A percentile compares a stretch with the other conserved stretches of the same genome.
Evolutionary conservation across 2,329 filamentous ascomycete species (phyloP).

Genomic region (Trichoderma endophyticum): DNA sequence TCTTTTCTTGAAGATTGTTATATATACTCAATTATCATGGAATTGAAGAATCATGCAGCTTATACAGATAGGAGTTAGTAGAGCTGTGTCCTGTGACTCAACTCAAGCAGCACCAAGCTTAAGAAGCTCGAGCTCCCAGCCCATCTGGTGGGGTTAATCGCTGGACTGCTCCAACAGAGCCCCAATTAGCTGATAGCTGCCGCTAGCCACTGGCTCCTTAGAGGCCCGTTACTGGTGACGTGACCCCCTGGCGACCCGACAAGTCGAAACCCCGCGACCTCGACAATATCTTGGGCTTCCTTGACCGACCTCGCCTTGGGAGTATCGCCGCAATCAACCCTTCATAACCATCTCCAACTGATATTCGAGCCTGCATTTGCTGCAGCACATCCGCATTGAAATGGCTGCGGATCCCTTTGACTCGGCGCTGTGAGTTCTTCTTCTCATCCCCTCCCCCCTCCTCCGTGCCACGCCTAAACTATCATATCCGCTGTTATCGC

Average conservation of each 20-base stretch:
- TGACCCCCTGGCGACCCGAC: constrained; percentile 12
- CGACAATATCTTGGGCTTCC: neutral
- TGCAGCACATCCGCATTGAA: neutral
- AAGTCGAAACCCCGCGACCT: constrained; percentile 9
- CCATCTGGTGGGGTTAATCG: neutral
- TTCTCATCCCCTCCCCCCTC: neutral
- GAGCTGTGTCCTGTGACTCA: neutral
- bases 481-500: neutral
- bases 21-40: neutral
- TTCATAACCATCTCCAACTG: neutral
- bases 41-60: neutral
- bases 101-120: neutral
- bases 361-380: neutral
- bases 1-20: neutral
- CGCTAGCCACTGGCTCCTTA: neutral
- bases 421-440: constrained; percentile 65
- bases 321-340: neutral
- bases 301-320: neutral
- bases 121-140: neutral
- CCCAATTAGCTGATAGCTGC: neutral
- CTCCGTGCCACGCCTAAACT: neutral
- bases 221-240: constrained; percentile 12
- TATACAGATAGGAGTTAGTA: too few species aligned
- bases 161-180: too few species aligned
- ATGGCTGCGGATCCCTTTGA: constrained; percentile 63